Evolutionary conservation across 2,329 filamentous ascomycete genomes (phyloP).

Genomic region (Tolypocladium tundrense): DNA sequence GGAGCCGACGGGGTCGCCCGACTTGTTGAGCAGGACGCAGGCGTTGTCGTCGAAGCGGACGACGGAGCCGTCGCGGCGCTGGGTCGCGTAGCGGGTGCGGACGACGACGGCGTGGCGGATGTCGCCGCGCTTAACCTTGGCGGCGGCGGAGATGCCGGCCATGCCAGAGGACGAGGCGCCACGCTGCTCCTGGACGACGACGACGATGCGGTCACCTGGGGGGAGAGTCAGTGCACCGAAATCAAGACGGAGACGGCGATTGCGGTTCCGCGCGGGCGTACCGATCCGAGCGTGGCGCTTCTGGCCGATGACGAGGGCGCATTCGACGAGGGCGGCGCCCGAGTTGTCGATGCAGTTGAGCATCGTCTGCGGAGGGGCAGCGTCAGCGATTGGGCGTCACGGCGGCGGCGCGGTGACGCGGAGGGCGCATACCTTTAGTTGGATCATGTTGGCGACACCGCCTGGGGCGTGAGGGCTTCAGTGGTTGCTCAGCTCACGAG

Average conservation of each 20-base stretch:
- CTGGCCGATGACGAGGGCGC: conserved; percentile 83
- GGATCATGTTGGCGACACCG: conserved; percentile 61
- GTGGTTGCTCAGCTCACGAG: not conserved
- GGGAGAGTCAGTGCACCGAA: conserved; percentile 1
- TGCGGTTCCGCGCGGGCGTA: conserved; percentile 31
- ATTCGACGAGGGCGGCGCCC: conserved; percentile 93
- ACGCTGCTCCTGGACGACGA: conserved; percentile 94
- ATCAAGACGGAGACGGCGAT: not conserved
- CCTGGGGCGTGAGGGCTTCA: conserved; percentile 1
- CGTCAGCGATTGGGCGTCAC: conserved; percentile 5
- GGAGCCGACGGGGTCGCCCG: conserved; percentile 87
- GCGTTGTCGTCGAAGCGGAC: conserved; percentile 97
- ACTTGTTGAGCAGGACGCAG: conserved; percentile 94
- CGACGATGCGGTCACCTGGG: conserved; percentile 87
- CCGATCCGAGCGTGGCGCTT: conserved; percentile 83
- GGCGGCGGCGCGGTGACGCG: not conserved
- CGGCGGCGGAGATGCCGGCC: conserved; percentile 62
- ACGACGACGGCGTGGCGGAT: conserved; percentile 95
- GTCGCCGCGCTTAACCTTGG: conserved; percentile 92
- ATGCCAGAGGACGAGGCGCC: conserved; percentile 63
- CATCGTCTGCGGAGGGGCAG: conserved; percentile 56
- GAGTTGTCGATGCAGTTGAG: conserved; percentile 99
- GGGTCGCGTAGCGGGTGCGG: conserved; percentile 77
- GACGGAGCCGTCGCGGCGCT: conserved; percentile 78
- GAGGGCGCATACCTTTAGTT: conserved; percentile 60